Evolutionary conservation across 78 protist genomes (phyloP).

Genomic region (Isochrysis galbana): DNA sequence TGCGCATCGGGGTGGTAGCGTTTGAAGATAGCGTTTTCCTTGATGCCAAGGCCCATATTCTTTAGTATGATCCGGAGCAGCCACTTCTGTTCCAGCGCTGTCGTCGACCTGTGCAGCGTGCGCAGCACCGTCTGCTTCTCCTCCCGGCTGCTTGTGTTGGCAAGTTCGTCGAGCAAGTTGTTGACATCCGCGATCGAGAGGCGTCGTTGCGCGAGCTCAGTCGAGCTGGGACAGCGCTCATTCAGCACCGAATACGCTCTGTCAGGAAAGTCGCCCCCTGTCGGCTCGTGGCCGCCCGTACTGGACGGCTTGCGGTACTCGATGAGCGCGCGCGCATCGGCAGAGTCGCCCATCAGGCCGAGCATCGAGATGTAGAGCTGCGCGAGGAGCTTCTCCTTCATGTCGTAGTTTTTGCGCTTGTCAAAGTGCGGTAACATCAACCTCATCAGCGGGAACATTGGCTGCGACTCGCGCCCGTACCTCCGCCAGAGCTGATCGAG

Average conservation of each 20-base stretch:
- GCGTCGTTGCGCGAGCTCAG: not conserved
- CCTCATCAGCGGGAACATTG: slow-evolving; percentile 69
- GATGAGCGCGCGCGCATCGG: slow-evolving; percentile 63
- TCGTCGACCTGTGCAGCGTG: slow-evolving; percentile 33
- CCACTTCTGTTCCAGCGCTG: slow-evolving; percentile 86
- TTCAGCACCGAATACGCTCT: slow-evolving; percentile 56
- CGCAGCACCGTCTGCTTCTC: slow-evolving; percentile 51
- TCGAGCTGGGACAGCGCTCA: not conserved
- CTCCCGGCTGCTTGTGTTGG: not conserved
- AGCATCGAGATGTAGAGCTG: slow-evolving; percentile 67
- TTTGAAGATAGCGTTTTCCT: slow-evolving; percentile 54
- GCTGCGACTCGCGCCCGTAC: not conserved
- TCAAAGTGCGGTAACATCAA: slow-evolving; percentile 81
- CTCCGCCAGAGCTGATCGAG: not conserved
- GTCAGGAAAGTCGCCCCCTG: slow-evolving; percentile 73
- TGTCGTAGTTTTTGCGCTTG: slow-evolving; percentile 63
- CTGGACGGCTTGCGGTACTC: slow-evolving; percentile 66
- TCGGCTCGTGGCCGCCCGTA: not conserved
- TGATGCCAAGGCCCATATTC: slow-evolving; percentile 62
- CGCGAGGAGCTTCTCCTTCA: slow-evolving; percentile 76
- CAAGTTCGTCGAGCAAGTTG: not conserved
- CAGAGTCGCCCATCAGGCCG: slow-evolving; percentile 28
- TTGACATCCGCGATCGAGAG: not conserved
- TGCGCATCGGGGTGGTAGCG: slow-evolving; percentile 74
- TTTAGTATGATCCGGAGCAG: slow-evolving; percentile 77